Evolutionary conservation across 495 filamentous ascomycete genomes (phyloP).

Genomic region (Hamigera avellanea): DNA sequence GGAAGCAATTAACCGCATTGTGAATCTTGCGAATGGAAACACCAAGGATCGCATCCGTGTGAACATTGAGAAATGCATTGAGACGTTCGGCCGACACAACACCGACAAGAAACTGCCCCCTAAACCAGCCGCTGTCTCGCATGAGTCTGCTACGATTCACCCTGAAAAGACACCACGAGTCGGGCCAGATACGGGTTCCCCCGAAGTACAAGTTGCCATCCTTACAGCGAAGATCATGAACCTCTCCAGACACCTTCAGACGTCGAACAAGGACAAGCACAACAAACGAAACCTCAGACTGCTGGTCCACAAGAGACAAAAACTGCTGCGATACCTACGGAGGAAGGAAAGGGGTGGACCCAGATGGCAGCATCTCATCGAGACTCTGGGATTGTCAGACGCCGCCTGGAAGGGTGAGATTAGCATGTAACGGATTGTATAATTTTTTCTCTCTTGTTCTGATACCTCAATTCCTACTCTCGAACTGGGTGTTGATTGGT

Average conservation of each 20-base stretch:
- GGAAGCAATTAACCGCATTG: constrained; percentile 66
- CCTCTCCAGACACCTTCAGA: constrained; percentile 49
- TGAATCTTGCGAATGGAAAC: constrained; percentile 59
- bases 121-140: constrained; percentile 28
- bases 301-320: constrained; percentile 82
- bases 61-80: constrained; percentile 73
- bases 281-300: constrained; percentile 84
- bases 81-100: constrained; percentile 79
- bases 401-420: constrained; percentile 83
- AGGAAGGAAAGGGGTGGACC: constrained; percentile 82
- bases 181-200: constrained; percentile 82
- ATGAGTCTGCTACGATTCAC: constrained; percentile 15
- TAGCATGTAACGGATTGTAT: constrained; percentile 40
- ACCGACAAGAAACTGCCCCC: constrained; percentile 62
- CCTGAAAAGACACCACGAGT: constrained; percentile 51
- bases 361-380: constrained; percentile 73
- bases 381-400: constrained; percentile 73
- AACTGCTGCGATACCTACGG: constrained; percentile 72
- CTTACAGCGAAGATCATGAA: constrained; percentile 88
- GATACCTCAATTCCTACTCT: constrained; percentile 2
- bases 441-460: constrained; percentile 3
- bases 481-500: not conserved
- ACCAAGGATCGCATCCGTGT: constrained; percentile 64
- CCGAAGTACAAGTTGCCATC: constrained; percentile 96
- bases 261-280: constrained; percentile 61